Evolutionary conservation across 768 basidiomycete genomes (phyloP), one percentile per base, ranked within the genome.

Genomic region (Kondoa subrosea): DNA sequence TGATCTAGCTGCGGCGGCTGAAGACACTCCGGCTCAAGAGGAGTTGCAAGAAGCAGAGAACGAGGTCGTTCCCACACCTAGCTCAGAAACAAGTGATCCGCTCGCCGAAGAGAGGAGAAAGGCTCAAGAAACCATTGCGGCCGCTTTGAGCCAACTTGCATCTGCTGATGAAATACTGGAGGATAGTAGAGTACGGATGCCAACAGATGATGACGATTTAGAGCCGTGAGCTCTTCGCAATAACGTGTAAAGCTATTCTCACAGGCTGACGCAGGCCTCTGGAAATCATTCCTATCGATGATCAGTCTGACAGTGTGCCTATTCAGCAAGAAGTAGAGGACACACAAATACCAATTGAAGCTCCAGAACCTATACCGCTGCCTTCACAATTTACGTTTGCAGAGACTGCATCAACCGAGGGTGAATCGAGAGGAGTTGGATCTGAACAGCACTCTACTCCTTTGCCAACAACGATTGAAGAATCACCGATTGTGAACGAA

Each of bases 271-370:
- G 8, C 61, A 63, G 61, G 29, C 61, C 61, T 4, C 12, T 63
- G 29, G 26, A 32, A n/a, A 63, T 63, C 29, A 63, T 63, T 32
- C 61, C 61, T 33, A 63, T 63, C 61, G 29, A 3, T 2, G 16
- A 30, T 17, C 29, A 63, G 30, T 33, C 27, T 3, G 29, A 27
- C 26, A 30, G 4, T 30, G 31, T 25, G 31, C 8, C 8, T 59
- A 4, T 26, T 63, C 27, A 27, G 29, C 16, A 12, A 17, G 15
- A 27, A 63, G 4, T 32, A 63, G 17, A 27, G 3, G 58, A 4
- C 29, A 59, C 29, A 14, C 58, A 59, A 56, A 25, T 15, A 15
- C 15, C 56, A 25, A 4, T 25, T 25, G 14, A 59, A 59, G 8
- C 29, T 8, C 25, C 21, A 25, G 25, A 59, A 59, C 58, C 58